Conservation (phyloP, 2,329 filamentous ascomycete species). For the Grosmannia huntii region DNA sequence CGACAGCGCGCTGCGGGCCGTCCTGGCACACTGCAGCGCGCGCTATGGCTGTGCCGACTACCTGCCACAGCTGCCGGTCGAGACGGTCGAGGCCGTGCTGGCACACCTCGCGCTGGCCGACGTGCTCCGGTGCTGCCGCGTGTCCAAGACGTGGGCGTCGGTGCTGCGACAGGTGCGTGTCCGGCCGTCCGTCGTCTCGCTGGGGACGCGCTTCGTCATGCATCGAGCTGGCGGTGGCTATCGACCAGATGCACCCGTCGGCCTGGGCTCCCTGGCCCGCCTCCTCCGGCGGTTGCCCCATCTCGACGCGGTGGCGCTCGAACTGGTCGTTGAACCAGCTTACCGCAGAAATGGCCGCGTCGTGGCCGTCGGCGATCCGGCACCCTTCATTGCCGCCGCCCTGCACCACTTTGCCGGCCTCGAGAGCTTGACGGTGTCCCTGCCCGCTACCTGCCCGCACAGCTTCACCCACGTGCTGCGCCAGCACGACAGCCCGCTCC, state of each 20-base stretch:
- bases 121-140: constrained; percentile 3
- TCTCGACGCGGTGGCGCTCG: not conserved
- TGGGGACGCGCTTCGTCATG: not conserved
- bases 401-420: not conserved
- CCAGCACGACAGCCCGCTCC: not conserved
- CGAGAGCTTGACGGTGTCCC: not conserved
- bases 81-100: constrained; percentile 7
- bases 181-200: not conserved
- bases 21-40: constrained; percentile 3
- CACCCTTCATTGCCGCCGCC: not conserved
- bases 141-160: constrained; percentile 4
- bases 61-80: constrained; percentile 7
- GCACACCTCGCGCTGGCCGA: constrained; percentile 3
- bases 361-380: too few species aligned
- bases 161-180: not conserved
- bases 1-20: not conserved
- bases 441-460: not conserved
- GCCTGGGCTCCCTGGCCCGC: not conserved
- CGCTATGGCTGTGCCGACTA: constrained; percentile 7
- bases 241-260: not conserved
- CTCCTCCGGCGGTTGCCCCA: not conserved
- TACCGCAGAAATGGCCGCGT: too few species aligned
- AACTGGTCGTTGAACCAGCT: not conserved
- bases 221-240: not conserved
- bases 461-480: not conserved